These are phyloP conservation scores for Hygrocybe punicea DNA, from an alignment of 768 basidiomycete species.

Conservation along the genomic window DNA sequence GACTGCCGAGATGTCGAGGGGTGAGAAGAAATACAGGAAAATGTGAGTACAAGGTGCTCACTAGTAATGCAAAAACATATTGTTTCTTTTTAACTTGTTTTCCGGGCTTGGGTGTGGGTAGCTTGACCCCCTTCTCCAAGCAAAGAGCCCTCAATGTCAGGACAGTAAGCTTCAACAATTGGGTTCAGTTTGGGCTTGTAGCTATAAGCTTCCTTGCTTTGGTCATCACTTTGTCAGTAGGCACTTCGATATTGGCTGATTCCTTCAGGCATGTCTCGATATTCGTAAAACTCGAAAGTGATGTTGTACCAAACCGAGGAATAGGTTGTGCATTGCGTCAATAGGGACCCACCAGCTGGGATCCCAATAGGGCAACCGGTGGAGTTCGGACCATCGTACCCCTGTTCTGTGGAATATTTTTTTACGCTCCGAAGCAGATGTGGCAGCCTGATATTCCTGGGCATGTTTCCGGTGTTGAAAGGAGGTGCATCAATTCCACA, in stretches of 20 bases:
- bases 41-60: too few species aligned
- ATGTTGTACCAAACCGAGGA: slow-evolving; percentile 31
- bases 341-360: slow-evolving; percentile 28
- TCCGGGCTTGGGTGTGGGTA: neutral
- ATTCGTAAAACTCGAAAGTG: slow-evolving; percentile 22
- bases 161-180: neutral
- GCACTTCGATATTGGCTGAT: neutral
- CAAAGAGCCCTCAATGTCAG: neutral
- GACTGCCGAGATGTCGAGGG: too few species aligned
- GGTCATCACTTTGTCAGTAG: neutral
- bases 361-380: slow-evolving; percentile 41
- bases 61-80: too few species aligned
- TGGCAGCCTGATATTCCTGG: slow-evolving; percentile 23
- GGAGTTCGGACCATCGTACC: slow-evolving; percentile 30
- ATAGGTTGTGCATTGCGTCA: slow-evolving; percentile 43
- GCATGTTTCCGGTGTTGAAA: slow-evolving; percentile 16
- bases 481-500: slow-evolving; percentile 21
- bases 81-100: neutral
- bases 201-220: neutral
- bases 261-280: neutral
- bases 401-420: slow-evolving; percentile 20
- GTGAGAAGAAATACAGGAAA: too few species aligned
- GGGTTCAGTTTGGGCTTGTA: neutral
- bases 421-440: slow-evolving; percentile 10
- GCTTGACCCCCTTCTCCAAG: neutral